These are phyloP conservation scores for Mallotus japonicus DNA, from an alignment of 441 rosid genomes.

Conservation along the genomic window DNA sequence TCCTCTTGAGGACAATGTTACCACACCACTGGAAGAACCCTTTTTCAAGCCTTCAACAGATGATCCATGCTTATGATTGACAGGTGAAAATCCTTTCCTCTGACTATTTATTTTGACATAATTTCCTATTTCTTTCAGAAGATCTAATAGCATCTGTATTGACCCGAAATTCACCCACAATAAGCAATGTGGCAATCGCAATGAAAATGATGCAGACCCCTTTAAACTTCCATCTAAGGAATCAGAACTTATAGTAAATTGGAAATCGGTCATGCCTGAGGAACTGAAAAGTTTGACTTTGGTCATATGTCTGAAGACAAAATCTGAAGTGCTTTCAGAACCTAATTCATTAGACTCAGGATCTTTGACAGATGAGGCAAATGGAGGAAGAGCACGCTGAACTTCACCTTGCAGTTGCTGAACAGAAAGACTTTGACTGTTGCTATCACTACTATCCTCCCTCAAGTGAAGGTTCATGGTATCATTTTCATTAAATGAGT, in stretches of 20 bases:
- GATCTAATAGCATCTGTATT: conserved; percentile 50
- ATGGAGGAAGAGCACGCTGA: conserved; percentile 65
- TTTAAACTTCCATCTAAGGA: conserved; percentile 40
- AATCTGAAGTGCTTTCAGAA: conserved; percentile 38
- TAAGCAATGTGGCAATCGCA: conserved; percentile 65
- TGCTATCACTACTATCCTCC: conserved; percentile 28
- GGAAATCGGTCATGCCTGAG: conserved; percentile 56
- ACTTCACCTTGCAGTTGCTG: conserved; percentile 63
- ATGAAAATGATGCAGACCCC: conserved; percentile 52
- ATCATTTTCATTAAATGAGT: conserved; percentile 34
- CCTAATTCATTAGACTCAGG: conserved; percentile 32
- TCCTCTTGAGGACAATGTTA: conserved; percentile 34
- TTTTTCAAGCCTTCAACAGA: conserved; percentile 33
- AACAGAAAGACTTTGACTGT: conserved; percentile 34
- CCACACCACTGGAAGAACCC: conserved; percentile 36
- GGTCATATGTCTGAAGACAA: conserved; percentile 40
- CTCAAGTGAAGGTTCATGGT: conserved; percentile 25
- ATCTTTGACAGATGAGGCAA: conserved; percentile 37
- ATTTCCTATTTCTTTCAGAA: conserved; percentile 50
- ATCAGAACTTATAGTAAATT: conserved; percentile 39
- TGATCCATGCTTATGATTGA: conserved; percentile 27
- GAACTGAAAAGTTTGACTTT: conserved; percentile 67
- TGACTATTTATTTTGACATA: conserved; percentile 37
- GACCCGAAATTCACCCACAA: conserved; percentile 72
- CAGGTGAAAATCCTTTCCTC: conserved; percentile 24